phyloP scores from a whole-genome alignment of 352 stramenopile genomes.

The Globisporangium takayamanum region DNA sequence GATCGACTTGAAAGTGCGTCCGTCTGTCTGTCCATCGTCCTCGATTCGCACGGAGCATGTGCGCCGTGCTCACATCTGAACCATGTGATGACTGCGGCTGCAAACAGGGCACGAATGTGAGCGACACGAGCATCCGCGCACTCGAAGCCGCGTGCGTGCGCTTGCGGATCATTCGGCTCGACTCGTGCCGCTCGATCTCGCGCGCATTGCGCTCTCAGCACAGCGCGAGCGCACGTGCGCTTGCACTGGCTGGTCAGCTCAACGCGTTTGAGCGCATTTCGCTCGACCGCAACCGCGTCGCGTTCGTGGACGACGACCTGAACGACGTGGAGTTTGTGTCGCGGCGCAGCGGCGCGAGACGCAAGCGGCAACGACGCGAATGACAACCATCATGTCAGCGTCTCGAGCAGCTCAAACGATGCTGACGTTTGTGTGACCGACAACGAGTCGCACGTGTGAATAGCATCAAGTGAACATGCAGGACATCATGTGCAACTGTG shows the following conservation, averaged over 20 bases:
- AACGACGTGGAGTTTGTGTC: conserved; percentile 7
- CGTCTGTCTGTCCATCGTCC: not conserved
- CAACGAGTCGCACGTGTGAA: no score
- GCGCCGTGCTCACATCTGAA: no score
- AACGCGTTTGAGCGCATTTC: conserved; percentile 32
- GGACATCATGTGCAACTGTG: not conserved
- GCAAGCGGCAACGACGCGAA: not conserved
- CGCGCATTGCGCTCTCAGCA: conserved; percentile 38
- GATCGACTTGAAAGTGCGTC: conserved; percentile 55
- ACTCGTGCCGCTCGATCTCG: conserved; percentile 65
- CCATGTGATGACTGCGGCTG: not conserved
- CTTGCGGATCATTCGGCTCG: conserved; percentile 52
- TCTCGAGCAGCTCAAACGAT: not conserved
- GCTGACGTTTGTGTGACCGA: no score
- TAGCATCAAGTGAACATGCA: not conserved
- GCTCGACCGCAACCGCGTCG: conserved; percentile 27
- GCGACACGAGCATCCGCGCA: conserved; percentile 31
- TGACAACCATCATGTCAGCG: not conserved
- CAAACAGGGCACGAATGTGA: conserved; percentile 42
- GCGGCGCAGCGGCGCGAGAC: no score
- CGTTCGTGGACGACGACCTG: conserved; percentile 22
- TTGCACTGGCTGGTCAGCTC: conserved; percentile 16
- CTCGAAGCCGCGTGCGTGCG: conserved; percentile 31
- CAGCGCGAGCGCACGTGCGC: conserved; percentile 16
- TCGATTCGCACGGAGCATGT: not conserved